Base-by-base conservation (phyloP, 139 green algal species). In the Chlorella sorokiniana region DNA sequence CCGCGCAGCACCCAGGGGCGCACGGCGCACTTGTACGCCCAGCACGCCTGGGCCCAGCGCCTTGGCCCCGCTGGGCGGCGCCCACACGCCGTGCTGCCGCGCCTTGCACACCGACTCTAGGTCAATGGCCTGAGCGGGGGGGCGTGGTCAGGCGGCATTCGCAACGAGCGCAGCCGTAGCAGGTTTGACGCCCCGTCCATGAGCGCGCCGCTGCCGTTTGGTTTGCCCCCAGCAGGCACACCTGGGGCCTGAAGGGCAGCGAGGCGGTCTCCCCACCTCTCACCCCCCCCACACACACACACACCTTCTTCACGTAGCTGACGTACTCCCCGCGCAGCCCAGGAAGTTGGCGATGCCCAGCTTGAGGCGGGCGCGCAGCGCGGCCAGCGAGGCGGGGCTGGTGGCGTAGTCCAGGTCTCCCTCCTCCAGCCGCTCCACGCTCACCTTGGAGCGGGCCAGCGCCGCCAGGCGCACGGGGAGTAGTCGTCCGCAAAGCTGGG, bases 101-200 rank as follows among this genome's bases (percentile, higher is more conserved):
- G 71, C 45, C 79, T 88, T 86, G 84, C 84, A 86, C 45, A 95
- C 87, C 22, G 86, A 85, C 85, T 94, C 89, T 40, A 95, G 86
- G 85, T 93, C 88, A 0, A 84, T 81, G 3, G 88, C 59, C 75
- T 62, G 59, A 1, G 70, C 41, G 10, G 10, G 1, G 45, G 70
- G 45, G 2, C 7, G 35, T 5, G 11, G 11, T 10, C 4, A 18
- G 64, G 35, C 64, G 20, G 35, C 6, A 31, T 29, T n/a, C n/a
- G 33, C 25, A 3, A 71, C 3, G 37, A 33, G 35, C 4, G 8
- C 37, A 33, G 37, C 48, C 11, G 48, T 16, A 56, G 48, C 64
- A 71, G 64, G 4, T 20, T n/a, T 31, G 27, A 27, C 56, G 37
- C 2, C 61, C 18, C 27, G 7, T 3, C 8, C 3, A 3, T 11